phyloP scores from a whole-genome alignment of 306 rosid genomes.

The Sechiopsis laciniata region DNA sequence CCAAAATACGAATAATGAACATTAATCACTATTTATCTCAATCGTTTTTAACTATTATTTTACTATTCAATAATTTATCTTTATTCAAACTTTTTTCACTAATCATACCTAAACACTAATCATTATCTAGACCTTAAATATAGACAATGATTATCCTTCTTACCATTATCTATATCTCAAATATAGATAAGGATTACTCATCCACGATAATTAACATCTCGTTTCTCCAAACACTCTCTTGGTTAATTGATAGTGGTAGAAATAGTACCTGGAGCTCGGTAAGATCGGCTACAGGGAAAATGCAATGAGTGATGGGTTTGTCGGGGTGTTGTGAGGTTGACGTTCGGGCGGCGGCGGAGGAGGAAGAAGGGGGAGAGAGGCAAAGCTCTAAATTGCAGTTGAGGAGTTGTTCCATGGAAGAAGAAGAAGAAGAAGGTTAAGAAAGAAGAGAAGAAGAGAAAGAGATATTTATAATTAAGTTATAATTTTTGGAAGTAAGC shows the following conservation, averaged over 20 bases:
- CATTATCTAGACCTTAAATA: no score
- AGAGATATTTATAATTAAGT: neutral
- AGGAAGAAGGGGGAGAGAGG: neutral
- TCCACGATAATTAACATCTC: no score
- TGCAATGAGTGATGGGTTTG: neutral
- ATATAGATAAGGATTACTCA: no score
- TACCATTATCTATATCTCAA: no score
- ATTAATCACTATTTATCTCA: no score
- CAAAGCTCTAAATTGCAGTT: slow-evolving; percentile 11
- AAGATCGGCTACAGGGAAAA: neutral
- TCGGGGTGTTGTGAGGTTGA: neutral
- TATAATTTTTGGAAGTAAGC: neutral
- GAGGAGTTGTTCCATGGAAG: neutral
- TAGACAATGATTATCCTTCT: no score
- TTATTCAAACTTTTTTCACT: no score
- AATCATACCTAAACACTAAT: no score
- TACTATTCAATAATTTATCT: no score
- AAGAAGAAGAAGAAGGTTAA: neutral
- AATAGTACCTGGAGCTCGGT: slow-evolving; percentile 10
- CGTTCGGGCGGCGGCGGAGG: neutral
- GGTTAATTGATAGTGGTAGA: neutral
- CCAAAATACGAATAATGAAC: no score
- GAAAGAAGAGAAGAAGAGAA: neutral
- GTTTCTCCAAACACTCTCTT: no score
- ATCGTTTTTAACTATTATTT: no score